A percentile compares a stretch with the other conserved stretches of the same genome.
phyloP scores from a whole-genome alignment of 345 rosid species.

The Mercurialis annua region DNA sequence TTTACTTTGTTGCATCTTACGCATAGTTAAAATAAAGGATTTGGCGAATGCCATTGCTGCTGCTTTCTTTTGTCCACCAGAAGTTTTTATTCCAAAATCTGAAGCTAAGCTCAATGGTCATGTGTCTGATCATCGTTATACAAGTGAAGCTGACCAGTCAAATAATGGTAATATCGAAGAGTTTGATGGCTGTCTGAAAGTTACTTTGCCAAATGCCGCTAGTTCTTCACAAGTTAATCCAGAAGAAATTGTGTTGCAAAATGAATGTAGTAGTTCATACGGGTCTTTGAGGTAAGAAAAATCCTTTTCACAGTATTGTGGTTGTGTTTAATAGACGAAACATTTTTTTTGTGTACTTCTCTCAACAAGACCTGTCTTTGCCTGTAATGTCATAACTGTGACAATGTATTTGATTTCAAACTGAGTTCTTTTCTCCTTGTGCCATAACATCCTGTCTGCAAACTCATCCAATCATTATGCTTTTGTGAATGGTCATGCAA shows the following conservation, averaged over 20 bases:
- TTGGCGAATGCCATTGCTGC: slow-evolving; percentile 91
- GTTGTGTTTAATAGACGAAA: too few species aligned
- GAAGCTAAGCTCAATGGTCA: slow-evolving; percentile 56
- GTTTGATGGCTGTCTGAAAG: slow-evolving; percentile 36
- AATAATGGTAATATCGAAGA: slow-evolving; percentile 28
- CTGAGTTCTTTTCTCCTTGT: not conserved
- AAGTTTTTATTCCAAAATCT: slow-evolving; percentile 48
- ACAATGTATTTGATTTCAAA: not conserved
- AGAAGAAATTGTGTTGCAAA: slow-evolving; percentile 31
- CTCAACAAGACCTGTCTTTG: not conserved
- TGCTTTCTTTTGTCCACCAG: slow-evolving; percentile 70
- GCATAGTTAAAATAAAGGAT: slow-evolving; percentile 92
- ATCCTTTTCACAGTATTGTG: not conserved
- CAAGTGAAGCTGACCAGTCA: slow-evolving; percentile 37
- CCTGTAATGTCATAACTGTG: not conserved
- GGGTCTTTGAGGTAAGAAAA: slow-evolving; percentile 54
- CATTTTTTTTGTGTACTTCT: not conserved
- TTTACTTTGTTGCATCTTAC: slow-evolving; percentile 91
- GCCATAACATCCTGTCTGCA: not conserved
- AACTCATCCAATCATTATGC: not conserved
- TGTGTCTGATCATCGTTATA: slow-evolving; percentile 34
- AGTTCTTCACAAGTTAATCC: slow-evolving; percentile 38
- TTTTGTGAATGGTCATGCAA: not conserved
- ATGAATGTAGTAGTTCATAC: slow-evolving; percentile 30
- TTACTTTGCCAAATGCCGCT: slow-evolving; percentile 31